Base-by-base conservation (phyloP, 2,329 filamentous ascomycete species). In the Fusarium duplospermum region DNA sequence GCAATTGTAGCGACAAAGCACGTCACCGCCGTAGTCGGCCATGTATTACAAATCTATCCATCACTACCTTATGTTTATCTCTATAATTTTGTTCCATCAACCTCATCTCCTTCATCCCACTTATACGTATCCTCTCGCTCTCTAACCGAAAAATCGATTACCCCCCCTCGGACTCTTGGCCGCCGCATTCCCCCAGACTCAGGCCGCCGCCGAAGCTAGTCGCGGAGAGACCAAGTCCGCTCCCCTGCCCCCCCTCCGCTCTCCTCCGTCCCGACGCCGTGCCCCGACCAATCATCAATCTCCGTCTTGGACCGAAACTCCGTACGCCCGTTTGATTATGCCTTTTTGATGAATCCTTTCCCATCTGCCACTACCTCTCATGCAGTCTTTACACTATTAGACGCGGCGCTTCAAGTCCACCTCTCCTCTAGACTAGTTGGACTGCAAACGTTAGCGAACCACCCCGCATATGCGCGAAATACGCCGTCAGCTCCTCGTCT, bases 401-500 rank as follows among this genome's bases (percentile, higher is more conserved):
- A 54, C 70, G 62, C 45, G 31, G 27, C 59, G 50, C 60, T 67
- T 59, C 73, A 76, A 50, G 76, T 63, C 71, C 31, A 63, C 36
- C 42, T 50, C 80, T 79, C 36, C 42, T 42, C 80, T 79, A 82
- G 14, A 83, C 78, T 52, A 84, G 76, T 70, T 84, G 83, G 16
- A 87, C 83, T 52, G 79, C 81, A 73, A 87, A 87, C 10, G 83
- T 86, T 8, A 86, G 84, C 36, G 85, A 80, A 24, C 75, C 77
- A 14, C 78, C 86, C 72, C 89, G 84, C 29, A 92, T 85, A 79
- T 93, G 92, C 56, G 88, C 86, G 74, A 96, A 81, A 82, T 95
- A 96, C 0, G 91, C 92, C 68, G 88, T 88, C 71, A 96, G 81
- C 82, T 96, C 93, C 71, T 90, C 89, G 76, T 95, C 92, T 45